Percentiles rank a stretch among this genome's conserved stretches.
phyloP scores from a whole-genome alignment of 306 rosid species.

The Abrus pulchellus region DNA sequence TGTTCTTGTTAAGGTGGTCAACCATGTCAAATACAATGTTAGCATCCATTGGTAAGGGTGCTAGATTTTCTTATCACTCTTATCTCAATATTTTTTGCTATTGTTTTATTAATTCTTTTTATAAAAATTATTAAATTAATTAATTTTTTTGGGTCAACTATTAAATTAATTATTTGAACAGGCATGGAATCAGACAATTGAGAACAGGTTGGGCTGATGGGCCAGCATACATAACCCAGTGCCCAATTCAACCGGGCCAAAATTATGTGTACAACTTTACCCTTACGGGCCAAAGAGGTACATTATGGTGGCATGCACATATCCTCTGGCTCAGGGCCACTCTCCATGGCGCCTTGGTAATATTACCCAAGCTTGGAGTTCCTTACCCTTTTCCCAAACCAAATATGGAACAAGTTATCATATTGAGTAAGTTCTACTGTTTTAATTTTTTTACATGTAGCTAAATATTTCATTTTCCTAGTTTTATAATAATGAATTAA shows the following conservation, averaged over 20 bases:
- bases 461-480: neutral
- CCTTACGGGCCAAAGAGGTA: slow-evolving; percentile 88
- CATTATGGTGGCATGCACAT: slow-evolving; percentile 93
- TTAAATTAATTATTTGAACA: slow-evolving; percentile 35
- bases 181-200: slow-evolving; percentile 89
- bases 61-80: neutral
- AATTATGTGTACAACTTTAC: slow-evolving; percentile 76
- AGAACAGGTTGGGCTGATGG: slow-evolving; percentile 94
- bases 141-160: neutral
- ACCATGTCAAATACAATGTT: slow-evolving; percentile 84
- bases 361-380: slow-evolving; percentile 81
- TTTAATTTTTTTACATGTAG: neutral
- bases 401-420: slow-evolving; percentile 64
- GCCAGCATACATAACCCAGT: slow-evolving; percentile 89
- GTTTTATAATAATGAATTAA: neutral
- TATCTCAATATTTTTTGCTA: neutral
- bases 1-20: slow-evolving; percentile 58
- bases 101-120: no score
- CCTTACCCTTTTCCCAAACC: slow-evolving; percentile 92
- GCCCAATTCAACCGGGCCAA: slow-evolving; percentile 84
- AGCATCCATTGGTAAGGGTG: slow-evolving; percentile 81
- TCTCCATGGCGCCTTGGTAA: slow-evolving; percentile 79
- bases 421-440: slow-evolving; percentile 60
- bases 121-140: neutral
- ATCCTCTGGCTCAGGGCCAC: slow-evolving; percentile 94